phyloP scores from a whole-genome alignment of 352 stramenopile genomes.

The Phytophthora citricola region DNA sequence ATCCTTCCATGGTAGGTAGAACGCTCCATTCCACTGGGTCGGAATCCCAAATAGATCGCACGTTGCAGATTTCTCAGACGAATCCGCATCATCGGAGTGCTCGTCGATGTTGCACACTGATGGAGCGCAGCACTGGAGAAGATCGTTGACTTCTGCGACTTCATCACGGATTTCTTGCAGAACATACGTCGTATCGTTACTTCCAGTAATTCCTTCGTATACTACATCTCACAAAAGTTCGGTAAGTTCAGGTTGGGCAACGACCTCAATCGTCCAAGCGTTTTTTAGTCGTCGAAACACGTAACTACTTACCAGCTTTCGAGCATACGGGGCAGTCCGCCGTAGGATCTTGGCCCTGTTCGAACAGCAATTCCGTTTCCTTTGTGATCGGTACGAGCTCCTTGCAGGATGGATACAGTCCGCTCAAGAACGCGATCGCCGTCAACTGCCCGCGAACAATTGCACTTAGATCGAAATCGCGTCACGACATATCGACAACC shows the following conservation, averaged over 20 bases:
- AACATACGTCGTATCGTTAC: constrained; percentile 62
- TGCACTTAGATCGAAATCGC: background rate
- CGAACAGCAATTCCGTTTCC: constrained; percentile 67
- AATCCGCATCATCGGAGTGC: background rate
- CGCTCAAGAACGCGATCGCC: constrained; percentile 63
- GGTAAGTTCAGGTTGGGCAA: background rate
- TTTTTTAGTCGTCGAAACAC: background rate
- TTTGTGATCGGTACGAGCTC: constrained; percentile 63
- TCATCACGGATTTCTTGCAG: constrained; percentile 62
- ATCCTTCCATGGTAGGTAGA: constrained; percentile 82
- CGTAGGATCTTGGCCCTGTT: constrained; percentile 77
- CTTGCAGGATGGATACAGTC: constrained; percentile 62
- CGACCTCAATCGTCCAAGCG: background rate
- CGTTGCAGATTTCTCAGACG: constrained; percentile 8
- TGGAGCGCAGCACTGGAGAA: constrained; percentile 70
- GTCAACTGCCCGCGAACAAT: constrained; percentile 49
- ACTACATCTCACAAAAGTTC: constrained; percentile 33
- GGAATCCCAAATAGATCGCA: constrained; percentile 74
- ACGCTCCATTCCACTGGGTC: constrained; percentile 71
- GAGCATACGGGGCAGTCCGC: constrained; percentile 72
- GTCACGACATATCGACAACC: background rate
- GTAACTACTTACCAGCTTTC: constrained; percentile 45
- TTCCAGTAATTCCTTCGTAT: constrained; percentile 75
- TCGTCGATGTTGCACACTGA: constrained; percentile 46
- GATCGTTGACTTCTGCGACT: constrained; percentile 62